A percentile compares a stretch with the other conserved stretches of the same genome.
phyloP scores from a whole-genome alignment of 495 filamentous ascomycete genomes.

The Daldinia caldariorum region DNA sequence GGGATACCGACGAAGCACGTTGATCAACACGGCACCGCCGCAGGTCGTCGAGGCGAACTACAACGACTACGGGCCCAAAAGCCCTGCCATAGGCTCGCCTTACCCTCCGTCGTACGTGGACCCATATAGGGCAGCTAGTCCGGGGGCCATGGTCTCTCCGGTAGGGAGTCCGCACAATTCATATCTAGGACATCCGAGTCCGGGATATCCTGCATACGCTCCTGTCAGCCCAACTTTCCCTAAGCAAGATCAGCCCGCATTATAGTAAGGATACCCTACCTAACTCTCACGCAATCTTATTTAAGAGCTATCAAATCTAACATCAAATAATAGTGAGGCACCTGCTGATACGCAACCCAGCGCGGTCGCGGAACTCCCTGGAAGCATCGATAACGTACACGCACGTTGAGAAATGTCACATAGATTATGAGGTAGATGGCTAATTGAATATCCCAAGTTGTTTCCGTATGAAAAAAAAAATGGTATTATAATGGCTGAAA shows the following conservation, averaged over 20 bases:
- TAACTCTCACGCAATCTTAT: background rate
- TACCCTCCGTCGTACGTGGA: conserved; percentile 14
- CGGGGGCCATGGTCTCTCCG: conserved; percentile 10
- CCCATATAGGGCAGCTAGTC: conserved; percentile 18
- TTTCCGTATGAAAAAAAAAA: background rate
- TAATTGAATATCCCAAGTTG: background rate
- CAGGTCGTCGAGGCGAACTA: conserved; percentile 41
- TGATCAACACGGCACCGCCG: conserved; percentile 8
- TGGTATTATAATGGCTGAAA: background rate
- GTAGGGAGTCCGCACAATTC: conserved; percentile 24
- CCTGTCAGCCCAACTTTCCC: conserved; percentile 2
- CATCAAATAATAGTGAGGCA: conserved; percentile 19
- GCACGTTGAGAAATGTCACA: background rate
- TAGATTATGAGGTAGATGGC: background rate
- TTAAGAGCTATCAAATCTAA: background rate
- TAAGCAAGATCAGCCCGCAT: conserved; percentile 4
- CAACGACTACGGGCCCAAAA: conserved; percentile 41
- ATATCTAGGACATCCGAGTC: conserved; percentile 20
- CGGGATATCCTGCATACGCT: conserved; percentile 7
- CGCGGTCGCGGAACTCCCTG: conserved; percentile 14
- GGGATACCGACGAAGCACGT: conserved; percentile 34
- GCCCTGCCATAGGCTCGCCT: conserved; percentile 36
- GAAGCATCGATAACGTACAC: background rate
- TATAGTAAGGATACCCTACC: conserved; percentile 6
- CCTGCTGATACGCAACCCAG: conserved; percentile 6